Evolutionary conservation across 73 alveolate genomes (phyloP), one percentile per base, ranked within the genome.

Genomic region (Paramecium primaurelia): DNA sequence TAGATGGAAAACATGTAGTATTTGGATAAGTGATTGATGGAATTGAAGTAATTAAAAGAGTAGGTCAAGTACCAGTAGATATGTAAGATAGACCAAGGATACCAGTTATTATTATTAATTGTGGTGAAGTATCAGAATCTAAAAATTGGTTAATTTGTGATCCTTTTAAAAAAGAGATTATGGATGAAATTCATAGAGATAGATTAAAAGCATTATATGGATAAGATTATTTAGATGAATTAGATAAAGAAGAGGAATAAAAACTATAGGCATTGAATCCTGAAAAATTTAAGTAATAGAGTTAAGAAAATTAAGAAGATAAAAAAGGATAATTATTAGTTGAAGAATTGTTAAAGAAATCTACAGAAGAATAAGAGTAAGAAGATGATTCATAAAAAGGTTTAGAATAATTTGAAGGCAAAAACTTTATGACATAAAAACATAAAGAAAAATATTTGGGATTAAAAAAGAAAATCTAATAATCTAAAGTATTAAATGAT

Each of bases 11-110:
- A 95, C 99, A 98, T 95, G 98, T 96, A 44, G 99, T 97, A 26
- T 98, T 98, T 92, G 99, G 99, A 18, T 97, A 98, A 58, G 99
- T 98, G 64, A 86, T 98, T 58, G 98, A 97, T 92, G 99, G 99
- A 8, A 51, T 87, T 77, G 99, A 97, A 37, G 95, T 97, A 16
- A 95, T 97, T 10, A 94, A 92, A 87, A 94, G 84, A 83, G 92
- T 97, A 7, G 99, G 95, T 88, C 92, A 86, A 59, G 95, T 97
- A 1, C 93, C 93, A 11, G 93, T 73, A 16, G 98, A 96, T 91
- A 85, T 94, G 95, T 86, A 97, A 68, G 99, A 97, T 77, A 97
- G 93, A 59, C 99, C 99, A 8, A 45, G 97, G 30, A 97, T 92
- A 28, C 97, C 97, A 14, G 97, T 98, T 28, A 59, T 94, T 32